Percentiles rank a stretch among this genome's conserved stretches.
phyloP scores from a whole-genome alignment of 179 eudicot genomes.

The Drosera spatulata region DNA sequence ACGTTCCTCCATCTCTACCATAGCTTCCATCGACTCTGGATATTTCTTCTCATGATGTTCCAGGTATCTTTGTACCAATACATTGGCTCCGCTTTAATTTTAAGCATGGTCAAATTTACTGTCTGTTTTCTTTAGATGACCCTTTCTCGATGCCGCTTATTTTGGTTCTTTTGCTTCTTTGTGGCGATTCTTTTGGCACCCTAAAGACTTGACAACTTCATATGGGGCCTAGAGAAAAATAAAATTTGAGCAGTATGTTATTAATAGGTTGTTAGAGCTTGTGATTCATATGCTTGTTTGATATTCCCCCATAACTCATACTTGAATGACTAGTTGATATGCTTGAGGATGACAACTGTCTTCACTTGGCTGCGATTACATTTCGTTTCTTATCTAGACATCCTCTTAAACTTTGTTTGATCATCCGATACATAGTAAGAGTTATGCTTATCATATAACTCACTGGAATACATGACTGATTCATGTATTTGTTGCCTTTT shows the following conservation, averaged over 20 bases:
- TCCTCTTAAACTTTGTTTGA: not conserved
- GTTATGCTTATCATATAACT: not conserved
- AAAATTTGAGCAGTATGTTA: too few relatives aligned
- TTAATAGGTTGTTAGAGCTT: not conserved
- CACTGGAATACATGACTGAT: not conserved
- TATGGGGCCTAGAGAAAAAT: too few relatives aligned
- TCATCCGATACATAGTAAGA: not conserved
- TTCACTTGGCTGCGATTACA: not conserved
- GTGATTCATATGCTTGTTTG: not conserved
- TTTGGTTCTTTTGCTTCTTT: too few relatives aligned
- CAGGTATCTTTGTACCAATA: constrained; percentile 45
- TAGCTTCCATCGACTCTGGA: constrained; percentile 98
- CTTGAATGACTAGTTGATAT: not conserved
- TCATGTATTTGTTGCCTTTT: not conserved
- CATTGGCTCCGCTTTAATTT: not conserved
- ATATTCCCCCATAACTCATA: not conserved
- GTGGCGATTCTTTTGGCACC: too few relatives aligned
- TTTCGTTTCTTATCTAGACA: not conserved
- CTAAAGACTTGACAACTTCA: too few relatives aligned
- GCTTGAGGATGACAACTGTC: not conserved
- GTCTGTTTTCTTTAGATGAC: not conserved
- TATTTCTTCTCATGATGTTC: constrained; percentile 93
- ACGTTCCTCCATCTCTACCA: constrained; percentile 94
- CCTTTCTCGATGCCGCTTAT: not conserved
- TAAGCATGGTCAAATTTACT: not conserved